These are phyloP conservation scores for Trichoderma endophyticum DNA, from an alignment of 2,329 filamentous ascomycete genomes.

Conservation along the genomic window DNA sequence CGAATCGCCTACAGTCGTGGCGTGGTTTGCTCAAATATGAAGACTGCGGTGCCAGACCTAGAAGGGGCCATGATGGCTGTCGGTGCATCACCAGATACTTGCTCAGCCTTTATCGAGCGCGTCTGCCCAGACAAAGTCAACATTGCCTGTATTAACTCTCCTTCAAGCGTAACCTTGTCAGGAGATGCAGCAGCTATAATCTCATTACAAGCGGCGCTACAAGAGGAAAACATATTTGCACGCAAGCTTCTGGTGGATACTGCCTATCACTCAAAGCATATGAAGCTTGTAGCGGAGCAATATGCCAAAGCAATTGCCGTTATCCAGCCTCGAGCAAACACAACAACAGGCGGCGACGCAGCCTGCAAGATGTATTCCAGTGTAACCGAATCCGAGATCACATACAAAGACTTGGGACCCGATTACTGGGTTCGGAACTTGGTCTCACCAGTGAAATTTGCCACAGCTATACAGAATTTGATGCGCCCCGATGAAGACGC, in stretches of 20 bases:
- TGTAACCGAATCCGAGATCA: background rate
- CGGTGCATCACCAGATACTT: background rate
- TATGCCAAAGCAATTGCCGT: background rate
- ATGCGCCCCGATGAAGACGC: background rate
- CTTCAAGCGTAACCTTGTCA: background rate
- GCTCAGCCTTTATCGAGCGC: background rate
- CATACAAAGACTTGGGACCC: background rate
- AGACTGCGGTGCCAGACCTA: background rate
- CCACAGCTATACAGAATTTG: background rate
- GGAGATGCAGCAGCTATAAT: background rate
- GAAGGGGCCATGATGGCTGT: background rate
- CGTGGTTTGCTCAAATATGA: background rate
- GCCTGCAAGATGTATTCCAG: background rate
- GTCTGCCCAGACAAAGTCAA: background rate
- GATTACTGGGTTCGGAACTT: background rate
- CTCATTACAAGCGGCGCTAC: background rate
- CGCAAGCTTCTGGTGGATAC: background rate
- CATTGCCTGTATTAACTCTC: background rate
- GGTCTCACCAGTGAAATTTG: background rate
- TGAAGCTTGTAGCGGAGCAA: background rate
- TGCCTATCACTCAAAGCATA: background rate
- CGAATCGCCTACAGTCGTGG: background rate
- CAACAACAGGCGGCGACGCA: background rate
- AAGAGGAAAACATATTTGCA: background rate
- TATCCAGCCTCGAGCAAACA: background rate